A percentile compares a stretch with the other conserved stretches of the same genome.
phyloP scores from a whole-genome alignment of 768 basidiomycete genomes.

The Kwoniella bestiolae region DNA sequence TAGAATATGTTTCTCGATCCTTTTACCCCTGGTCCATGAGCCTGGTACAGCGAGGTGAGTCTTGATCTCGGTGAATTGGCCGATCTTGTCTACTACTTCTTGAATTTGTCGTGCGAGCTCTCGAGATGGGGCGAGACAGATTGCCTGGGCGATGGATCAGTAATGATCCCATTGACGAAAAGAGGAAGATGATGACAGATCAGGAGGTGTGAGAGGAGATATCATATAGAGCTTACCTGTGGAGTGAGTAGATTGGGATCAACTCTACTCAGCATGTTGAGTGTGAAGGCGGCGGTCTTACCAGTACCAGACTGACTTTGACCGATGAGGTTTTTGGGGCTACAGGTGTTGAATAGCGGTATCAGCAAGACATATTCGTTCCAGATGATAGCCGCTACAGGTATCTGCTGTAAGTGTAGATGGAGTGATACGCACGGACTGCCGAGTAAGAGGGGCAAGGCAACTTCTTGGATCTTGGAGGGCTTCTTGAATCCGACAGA shows the following conservation, averaged over 20 bases:
- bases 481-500: slow-evolving; percentile 96
- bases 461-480: slow-evolving; percentile 97
- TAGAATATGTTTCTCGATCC: slow-evolving; percentile 82
- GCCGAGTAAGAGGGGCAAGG: slow-evolving; percentile 82
- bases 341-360: slow-evolving; percentile 55
- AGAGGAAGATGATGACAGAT: too few species aligned
- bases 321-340: slow-evolving; percentile 98
- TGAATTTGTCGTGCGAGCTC: slow-evolving; percentile 98
- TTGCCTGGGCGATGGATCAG: slow-evolving; percentile 65
- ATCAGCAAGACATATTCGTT: slow-evolving; percentile 2
- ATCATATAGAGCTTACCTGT: slow-evolving; percentile 64
- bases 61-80: slow-evolving; percentile 89
- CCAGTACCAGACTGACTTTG: slow-evolving; percentile 99
- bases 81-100: slow-evolving; percentile 90
- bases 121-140: slow-evolving; percentile 96
- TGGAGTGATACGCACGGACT: slow-evolving; percentile 74
- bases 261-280: slow-evolving; percentile 94
- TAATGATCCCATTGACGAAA: neutral
- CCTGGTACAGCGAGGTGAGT: slow-evolving; percentile 97
- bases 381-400: too few species aligned
- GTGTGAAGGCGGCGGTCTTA: slow-evolving; percentile 96
- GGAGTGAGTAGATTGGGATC: slow-evolving; percentile 81
- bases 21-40: slow-evolving; percentile 50
- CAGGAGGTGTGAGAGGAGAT: neutral
- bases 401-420: neutral